Evolutionary conservation across 371 early-diverging fungal genomes (phyloP).

Genomic region (Synchytrium microbalum): DNA sequence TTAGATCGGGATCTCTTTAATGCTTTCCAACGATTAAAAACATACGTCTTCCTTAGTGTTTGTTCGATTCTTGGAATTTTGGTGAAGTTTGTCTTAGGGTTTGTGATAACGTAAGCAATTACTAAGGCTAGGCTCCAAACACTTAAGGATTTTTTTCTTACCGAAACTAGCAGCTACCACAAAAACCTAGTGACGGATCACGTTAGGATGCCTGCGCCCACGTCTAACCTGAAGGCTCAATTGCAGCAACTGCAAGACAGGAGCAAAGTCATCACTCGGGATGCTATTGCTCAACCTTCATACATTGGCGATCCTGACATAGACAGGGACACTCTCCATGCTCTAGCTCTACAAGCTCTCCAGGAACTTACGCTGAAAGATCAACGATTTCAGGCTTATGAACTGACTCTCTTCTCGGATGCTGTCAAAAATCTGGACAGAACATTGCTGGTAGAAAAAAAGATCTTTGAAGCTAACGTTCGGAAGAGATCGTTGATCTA

Average conservation of each 20-base stretch:
- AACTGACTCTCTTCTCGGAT: conserved; percentile 73
- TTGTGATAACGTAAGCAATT: too few species aligned
- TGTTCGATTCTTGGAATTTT: too few species aligned
- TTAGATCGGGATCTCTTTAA: too few species aligned
- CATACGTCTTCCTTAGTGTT: too few species aligned
- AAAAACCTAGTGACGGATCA: too few species aligned
- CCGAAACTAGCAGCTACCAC: too few species aligned
- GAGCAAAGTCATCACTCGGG: not conserved
- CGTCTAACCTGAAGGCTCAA: not conserved
- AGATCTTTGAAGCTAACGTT: too few species aligned
- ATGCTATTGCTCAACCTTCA: not conserved
- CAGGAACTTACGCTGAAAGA: conserved; percentile 59
- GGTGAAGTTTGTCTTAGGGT: too few species aligned
- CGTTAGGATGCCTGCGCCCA: not conserved
- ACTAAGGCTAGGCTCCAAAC: too few species aligned
- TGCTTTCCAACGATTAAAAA: too few species aligned
- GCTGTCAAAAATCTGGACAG: conserved; percentile 48
- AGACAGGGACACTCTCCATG: conserved; percentile 78
- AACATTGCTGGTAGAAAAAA: not conserved
- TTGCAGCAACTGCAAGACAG: not conserved
- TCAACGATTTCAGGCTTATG: conserved; percentile 57
- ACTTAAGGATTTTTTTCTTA: too few species aligned
- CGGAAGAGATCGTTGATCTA: too few species aligned
- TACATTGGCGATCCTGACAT: conserved; percentile 40
- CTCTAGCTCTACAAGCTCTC: conserved; percentile 75